A percentile compares a stretch with the other conserved stretches of the same genome.
phyloP scores from a whole-genome alignment of 805 yeast genomes.

The Lipomyces chichibuensis region DNA sequence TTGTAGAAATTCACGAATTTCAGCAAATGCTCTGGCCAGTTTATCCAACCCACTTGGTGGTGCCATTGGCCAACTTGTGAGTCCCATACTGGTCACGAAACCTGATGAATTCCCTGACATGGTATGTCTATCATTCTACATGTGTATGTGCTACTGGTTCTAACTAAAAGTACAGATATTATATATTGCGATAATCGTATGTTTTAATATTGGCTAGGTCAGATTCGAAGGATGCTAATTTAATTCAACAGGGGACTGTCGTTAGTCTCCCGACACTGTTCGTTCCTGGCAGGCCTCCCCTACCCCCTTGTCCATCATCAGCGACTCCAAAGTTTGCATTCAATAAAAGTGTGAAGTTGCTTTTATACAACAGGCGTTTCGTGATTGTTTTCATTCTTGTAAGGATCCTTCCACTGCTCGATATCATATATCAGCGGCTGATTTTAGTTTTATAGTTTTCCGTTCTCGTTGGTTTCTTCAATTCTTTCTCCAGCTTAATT shows the following conservation, averaged over 20 bases:
- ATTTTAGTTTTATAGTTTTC: slow-evolving; percentile 38
- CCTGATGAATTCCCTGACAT: slow-evolving; percentile 36
- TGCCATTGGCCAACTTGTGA: slow-evolving; percentile 44
- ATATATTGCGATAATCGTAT: slow-evolving; percentile 18
- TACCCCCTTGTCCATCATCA: slow-evolving; percentile 44
- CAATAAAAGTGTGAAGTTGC: slow-evolving; percentile 33
- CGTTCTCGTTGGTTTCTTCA: slow-evolving; percentile 44
- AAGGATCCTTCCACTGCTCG: not conserved
- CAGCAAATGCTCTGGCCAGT: slow-evolving; percentile 45
- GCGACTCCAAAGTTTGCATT: slow-evolving; percentile 38
- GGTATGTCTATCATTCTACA: slow-evolving; percentile 18
- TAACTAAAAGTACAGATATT: slow-evolving; percentile 8
- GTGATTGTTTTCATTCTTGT: slow-evolving; percentile 16
- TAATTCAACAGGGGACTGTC: slow-evolving; percentile 21
- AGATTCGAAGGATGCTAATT: too few relatives aligned
- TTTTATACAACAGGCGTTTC: slow-evolving; percentile 33
- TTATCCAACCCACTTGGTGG: slow-evolving; percentile 45
- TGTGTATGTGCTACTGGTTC: not conserved
- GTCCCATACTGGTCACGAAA: slow-evolving; percentile 42
- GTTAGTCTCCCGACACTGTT: slow-evolving; percentile 33
- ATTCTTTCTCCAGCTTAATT: slow-evolving; percentile 41
- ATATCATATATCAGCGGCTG: not conserved
- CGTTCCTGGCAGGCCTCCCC: slow-evolving; percentile 38
- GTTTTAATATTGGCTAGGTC: not conserved
- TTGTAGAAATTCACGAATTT: slow-evolving; percentile 39